Base-by-base conservation (phyloP, 1,284 basidiomycete genomes). In the Malassezia psittaci region DNA sequence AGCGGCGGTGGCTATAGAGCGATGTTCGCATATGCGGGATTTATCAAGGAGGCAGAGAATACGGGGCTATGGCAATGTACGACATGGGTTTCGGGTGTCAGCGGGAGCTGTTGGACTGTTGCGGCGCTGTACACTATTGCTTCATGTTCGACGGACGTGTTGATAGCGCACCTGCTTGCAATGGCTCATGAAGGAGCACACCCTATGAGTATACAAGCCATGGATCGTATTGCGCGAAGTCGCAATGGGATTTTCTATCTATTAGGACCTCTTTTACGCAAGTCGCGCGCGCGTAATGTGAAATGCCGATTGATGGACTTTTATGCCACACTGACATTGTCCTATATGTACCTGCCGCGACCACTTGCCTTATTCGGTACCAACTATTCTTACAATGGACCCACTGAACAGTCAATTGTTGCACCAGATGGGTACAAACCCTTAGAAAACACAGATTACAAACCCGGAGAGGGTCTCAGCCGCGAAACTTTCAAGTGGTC, bases 1-100 rank as follows among this genome's bases (percentile, higher is more conserved):
- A 67, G 64, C 1, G 74, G 74, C 10, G 74, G 74, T n/a, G 74
- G 74, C 18, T 74, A 73, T 39, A 61, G 74, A 11, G 74, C 74
- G 32, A 72, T 63, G 59, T 72, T 64, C 37, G 65, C 63, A 24
- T 69, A 64, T 44, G 57, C 65, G 5, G 67, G 62, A 16, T 64
- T 65, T 35, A 57, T 72, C 39, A 61, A 65, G 2, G 70, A 66
- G 2, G 56, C 72, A 11, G 64, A 70, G 47, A 59, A 62, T 15
- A 56, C 63, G 13, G 62, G 61, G 5, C 52, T 74, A 29, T 75
- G 72, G 72, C 62, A 68, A 51, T 58, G 68, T 52, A 51, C 65
- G 15, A 62, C 64, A 4, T 76, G 72, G 64, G 60, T 54, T 2
- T 69, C 64, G 0, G 74, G 72, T 2, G 75, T 76, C 2, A 68